Conservation (phyloP, 1,139 yeast species). For the Geotrichum aggregatum region DNA sequence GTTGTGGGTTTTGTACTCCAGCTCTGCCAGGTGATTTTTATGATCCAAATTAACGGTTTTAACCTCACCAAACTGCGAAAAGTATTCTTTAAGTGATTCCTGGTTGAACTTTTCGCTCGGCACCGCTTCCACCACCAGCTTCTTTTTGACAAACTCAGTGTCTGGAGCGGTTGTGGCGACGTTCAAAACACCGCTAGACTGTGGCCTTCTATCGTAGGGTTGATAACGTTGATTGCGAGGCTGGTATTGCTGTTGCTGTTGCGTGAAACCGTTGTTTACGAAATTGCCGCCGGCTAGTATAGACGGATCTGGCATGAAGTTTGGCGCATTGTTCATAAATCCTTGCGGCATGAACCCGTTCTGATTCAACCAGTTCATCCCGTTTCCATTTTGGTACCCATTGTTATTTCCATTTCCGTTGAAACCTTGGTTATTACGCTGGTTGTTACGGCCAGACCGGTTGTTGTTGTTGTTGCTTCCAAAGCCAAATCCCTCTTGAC, state of each 20-base stretch:
- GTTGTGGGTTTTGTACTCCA: conserved; percentile 41
- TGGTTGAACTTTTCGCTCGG: conserved; percentile 45
- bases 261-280: background rate
- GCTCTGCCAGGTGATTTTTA: conserved; percentile 36
- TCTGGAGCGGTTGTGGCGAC: conserved; percentile 27
- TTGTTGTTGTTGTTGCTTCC: conserved; percentile 1
- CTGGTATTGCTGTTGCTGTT: background rate
- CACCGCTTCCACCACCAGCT: conserved; percentile 43
- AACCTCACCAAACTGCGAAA: conserved; percentile 43
- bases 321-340: conserved; percentile 4
- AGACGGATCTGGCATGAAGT: conserved; percentile 6
- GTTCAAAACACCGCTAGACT: conserved; percentile 22
- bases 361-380: background rate
- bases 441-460: conserved; percentile 14
- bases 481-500: conserved; percentile 1
- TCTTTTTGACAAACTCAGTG: conserved; percentile 27
- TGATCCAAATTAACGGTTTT: conserved; percentile 34
- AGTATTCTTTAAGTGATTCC: conserved; percentile 37
- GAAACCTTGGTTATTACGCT: background rate
- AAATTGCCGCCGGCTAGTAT: conserved; percentile 10
- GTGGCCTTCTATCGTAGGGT: conserved; percentile 18
- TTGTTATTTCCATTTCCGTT: background rate
- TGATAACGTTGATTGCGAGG: conserved; percentile 14
- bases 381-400: conserved; percentile 1
- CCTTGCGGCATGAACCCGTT: conserved; percentile 1